A percentile compares a stretch with the other conserved stretches of the same genome.
phyloP scores from a whole-genome alignment of 2,329 filamentous ascomycete species.

The Trichophyton mentagrophytes region DNA sequence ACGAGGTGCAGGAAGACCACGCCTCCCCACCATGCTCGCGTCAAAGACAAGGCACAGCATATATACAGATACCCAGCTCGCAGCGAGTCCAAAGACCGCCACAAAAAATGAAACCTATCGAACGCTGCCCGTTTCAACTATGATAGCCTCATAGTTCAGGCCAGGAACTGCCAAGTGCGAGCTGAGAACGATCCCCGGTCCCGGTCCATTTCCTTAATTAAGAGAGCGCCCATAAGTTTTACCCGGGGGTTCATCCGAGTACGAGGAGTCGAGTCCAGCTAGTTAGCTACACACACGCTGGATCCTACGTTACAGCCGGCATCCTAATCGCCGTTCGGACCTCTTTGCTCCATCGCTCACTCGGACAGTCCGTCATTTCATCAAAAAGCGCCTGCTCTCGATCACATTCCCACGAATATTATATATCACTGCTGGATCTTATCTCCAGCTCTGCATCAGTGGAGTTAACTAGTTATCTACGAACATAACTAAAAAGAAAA shows the following conservation, averaged over 20 bases:
- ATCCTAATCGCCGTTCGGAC: not conserved
- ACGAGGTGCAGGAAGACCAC: not conserved
- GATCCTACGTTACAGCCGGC: not conserved
- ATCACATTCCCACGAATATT: not conserved
- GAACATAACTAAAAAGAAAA: not conserved
- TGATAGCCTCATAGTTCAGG: not conserved
- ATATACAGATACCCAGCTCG: no score
- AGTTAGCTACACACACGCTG: not conserved
- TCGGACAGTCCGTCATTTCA: not conserved
- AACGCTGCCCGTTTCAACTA: not conserved
- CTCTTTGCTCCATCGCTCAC: no score
- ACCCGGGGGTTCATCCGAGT: not conserved
- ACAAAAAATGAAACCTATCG: not conserved
- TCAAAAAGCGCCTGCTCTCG: not conserved
- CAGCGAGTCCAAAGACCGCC: not conserved
- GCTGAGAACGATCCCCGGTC: not conserved
- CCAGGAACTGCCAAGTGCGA: not conserved
- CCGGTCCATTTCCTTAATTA: not conserved
- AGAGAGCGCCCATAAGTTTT: not conserved
- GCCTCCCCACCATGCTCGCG: not conserved
- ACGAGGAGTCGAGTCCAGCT: not conserved
- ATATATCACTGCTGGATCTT: not conserved
- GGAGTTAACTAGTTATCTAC: not conserved
- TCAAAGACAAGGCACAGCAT: no score
- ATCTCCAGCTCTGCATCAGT: no score